phyloP scores from a whole-genome alignment of 2,329 filamentous ascomycete genomes.

The Aspergillus sp. region DNA sequence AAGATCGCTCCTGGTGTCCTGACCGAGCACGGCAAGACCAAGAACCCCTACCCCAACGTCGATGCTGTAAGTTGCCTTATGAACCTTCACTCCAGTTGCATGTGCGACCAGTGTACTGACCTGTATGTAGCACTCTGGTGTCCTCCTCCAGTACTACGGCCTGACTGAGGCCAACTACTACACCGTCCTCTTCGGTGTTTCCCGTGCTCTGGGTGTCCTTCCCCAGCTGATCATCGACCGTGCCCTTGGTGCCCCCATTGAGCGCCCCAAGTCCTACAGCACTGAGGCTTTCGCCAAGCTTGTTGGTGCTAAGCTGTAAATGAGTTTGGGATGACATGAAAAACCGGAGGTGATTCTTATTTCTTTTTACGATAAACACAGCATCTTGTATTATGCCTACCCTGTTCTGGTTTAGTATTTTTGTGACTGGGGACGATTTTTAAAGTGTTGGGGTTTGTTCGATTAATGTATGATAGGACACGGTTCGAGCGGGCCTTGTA shows the following conservation, averaged over 20 bases:
- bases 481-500: slow-evolving; percentile 43
- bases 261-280: slow-evolving; percentile 98
- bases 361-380: slow-evolving; percentile 24
- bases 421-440: slow-evolving; percentile 22
- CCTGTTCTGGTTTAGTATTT: slow-evolving; percentile 17
- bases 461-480: slow-evolving; percentile 44
- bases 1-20: slow-evolving; percentile 98
- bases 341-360: slow-evolving; percentile 14
- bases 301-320: slow-evolving; percentile 84
- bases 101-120: slow-evolving; percentile 17
- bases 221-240: slow-evolving; percentile 99
- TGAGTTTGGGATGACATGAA: slow-evolving; percentile 22
- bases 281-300: slow-evolving; percentile 96
- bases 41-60: slow-evolving; percentile 99
- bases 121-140: slow-evolving; percentile 75
- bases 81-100: too few relatives aligned
- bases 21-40: slow-evolving; percentile 99
- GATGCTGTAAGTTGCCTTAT: slow-evolving; percentile 64
- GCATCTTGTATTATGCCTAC: slow-evolving; percentile 26
- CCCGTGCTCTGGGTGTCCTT: slow-evolving; percentile 95
- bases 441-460: slow-evolving; percentile 37
- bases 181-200: slow-evolving; percentile 99
- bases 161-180: slow-evolving; percentile 99
- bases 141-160: slow-evolving; percentile 99
- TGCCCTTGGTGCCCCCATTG: slow-evolving; percentile 92